Conservation (phyloP, 2,329 filamentous ascomycete species). For the Dissoconium aciculare region DNA sequence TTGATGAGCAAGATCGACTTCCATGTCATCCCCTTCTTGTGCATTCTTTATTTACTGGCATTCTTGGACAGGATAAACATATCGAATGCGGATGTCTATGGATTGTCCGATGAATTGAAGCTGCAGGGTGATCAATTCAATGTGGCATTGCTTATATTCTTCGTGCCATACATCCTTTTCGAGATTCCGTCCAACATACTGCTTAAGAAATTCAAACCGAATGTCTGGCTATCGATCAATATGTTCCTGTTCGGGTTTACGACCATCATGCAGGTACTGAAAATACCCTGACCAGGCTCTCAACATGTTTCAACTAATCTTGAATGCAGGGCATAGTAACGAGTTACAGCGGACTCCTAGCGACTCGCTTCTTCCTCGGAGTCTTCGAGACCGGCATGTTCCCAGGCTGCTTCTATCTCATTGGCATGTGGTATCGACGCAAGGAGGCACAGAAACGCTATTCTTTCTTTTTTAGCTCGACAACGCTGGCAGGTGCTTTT, state of each 20-base stretch:
- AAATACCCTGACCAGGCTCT: no score
- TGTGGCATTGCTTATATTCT: conserved; percentile 39
- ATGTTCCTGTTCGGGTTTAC: conserved; percentile 74
- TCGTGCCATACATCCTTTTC: conserved; percentile 37
- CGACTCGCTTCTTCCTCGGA: conserved; percentile 73
- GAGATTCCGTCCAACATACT: conserved; percentile 27
- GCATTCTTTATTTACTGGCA: conserved; percentile 35
- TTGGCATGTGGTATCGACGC: conserved; percentile 74
- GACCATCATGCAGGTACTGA: conserved; percentile 49
- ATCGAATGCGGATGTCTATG: conserved; percentile 38
- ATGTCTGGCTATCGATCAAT: conserved; percentile 44
- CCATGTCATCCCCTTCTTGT: conserved; percentile 36
- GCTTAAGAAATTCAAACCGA: conserved; percentile 34
- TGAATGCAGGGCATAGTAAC: conserved; percentile 53
- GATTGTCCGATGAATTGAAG: conserved; percentile 32
- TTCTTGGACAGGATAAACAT: conserved; percentile 35
- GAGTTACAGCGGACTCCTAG: conserved; percentile 62
- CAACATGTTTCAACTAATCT: no score
- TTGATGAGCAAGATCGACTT: conserved; percentile 32
- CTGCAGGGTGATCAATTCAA: conserved; percentile 35
- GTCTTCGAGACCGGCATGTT: conserved; percentile 42
- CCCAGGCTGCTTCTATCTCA: conserved; percentile 40
- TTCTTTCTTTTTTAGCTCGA: conserved; percentile 82
- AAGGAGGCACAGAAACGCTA: conserved; percentile 81
- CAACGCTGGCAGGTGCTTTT: conserved; percentile 67